These are phyloP conservation scores for Musa schizocarpa DNA, from an alignment of 176 grass and related monocot genomes.

Conservation along the genomic window DNA sequence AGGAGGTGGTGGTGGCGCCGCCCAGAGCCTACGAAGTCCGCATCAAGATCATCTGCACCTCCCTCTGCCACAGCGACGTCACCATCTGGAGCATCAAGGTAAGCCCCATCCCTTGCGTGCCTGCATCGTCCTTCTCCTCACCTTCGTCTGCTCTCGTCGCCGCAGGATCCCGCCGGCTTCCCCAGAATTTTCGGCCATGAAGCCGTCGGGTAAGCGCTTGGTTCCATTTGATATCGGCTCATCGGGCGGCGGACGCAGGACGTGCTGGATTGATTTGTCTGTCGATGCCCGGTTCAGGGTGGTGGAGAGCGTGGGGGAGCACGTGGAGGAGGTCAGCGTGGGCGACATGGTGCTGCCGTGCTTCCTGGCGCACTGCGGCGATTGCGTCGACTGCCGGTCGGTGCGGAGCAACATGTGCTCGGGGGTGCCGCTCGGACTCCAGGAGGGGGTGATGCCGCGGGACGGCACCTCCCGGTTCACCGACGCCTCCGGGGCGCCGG, in stretches of 20 bases:
- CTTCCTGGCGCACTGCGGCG: constrained; percentile 63
- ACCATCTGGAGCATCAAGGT: constrained; percentile 48
- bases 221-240: not conserved
- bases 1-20: constrained; percentile 73
- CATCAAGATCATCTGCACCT: constrained; percentile 56
- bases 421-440: constrained; percentile 24
- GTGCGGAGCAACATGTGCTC: constrained; percentile 80
- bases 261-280: not conserved
- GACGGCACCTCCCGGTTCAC: constrained; percentile 38
- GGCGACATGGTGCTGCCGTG: constrained; percentile 63
- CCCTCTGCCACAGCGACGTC: constrained; percentile 66
- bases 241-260: not conserved
- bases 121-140: not conserved
- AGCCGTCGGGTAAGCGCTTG: constrained; percentile 44
- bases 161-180: constrained; percentile 13
- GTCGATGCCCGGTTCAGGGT: constrained; percentile 19
- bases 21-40: constrained; percentile 52
- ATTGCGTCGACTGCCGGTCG: constrained; percentile 69
- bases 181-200: constrained; percentile 64
- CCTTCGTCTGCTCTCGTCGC: not conserved
- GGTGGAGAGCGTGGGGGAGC: constrained; percentile 71
- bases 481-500: constrained; percentile 32
- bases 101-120: not conserved
- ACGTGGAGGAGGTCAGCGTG: constrained; percentile 37
- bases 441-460: constrained; percentile 36